Evolutionary conservation across 352 stramenopile species (phyloP).

Genomic region (Blastocystis sp.): DNA sequence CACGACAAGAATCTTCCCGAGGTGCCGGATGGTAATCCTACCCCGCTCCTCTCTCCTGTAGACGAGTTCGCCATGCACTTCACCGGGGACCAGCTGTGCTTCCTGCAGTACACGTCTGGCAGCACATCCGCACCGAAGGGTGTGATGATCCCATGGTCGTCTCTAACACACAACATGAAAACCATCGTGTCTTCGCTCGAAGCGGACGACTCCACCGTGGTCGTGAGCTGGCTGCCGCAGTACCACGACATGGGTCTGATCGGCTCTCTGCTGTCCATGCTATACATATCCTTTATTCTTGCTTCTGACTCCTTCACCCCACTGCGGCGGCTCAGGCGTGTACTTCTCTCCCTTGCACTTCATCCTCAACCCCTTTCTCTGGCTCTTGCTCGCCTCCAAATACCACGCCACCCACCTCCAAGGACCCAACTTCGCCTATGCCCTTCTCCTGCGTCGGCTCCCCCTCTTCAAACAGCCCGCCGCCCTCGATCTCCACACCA

Average conservation of each 20-base stretch:
- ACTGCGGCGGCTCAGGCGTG: constrained; percentile 86
- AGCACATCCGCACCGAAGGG: constrained; percentile 94
- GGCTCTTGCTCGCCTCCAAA: constrained; percentile 85
- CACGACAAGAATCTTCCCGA: background rate
- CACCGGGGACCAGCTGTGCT: constrained; percentile 80
- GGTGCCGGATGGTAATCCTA: constrained; percentile 18
- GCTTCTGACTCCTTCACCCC: constrained; percentile 74
- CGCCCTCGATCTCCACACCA: constrained; percentile 82
- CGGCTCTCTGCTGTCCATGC: constrained; percentile 77
- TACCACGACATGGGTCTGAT: constrained; percentile 99
- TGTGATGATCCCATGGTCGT: constrained; percentile 92
- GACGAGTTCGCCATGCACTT: constrained; percentile 64
- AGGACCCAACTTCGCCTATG: constrained; percentile 96
- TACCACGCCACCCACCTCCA: constrained; percentile 90
- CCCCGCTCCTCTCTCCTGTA: background rate
- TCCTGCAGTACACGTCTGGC: constrained; percentile 99
- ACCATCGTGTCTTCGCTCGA: constrained; percentile 88
- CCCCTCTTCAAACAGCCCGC: background rate
- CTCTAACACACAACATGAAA: constrained; percentile 91
- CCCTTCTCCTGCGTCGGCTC: constrained; percentile 80
- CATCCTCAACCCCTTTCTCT: constrained; percentile 89
- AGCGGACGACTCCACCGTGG: constrained; percentile 83
- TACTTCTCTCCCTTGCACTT: constrained; percentile 97
- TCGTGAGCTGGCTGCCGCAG: constrained; percentile 94
- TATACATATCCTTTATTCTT: constrained; percentile 24